Evolutionary conservation across 345 rosid species (phyloP).

Genomic region (Lenwebbia sp.): DNA sequence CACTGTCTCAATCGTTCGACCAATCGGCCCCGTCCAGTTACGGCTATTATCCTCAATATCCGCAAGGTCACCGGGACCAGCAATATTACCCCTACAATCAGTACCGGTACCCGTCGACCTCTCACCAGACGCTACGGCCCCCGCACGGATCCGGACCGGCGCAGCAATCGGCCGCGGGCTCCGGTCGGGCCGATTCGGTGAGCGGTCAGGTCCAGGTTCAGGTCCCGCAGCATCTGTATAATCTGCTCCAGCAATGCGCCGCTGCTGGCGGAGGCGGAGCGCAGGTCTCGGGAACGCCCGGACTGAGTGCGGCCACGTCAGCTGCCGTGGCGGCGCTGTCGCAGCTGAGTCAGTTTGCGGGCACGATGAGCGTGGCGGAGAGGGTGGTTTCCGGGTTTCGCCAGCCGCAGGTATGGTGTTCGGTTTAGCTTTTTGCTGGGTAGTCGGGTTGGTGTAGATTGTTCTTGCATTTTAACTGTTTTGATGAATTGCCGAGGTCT

Average conservation of each 20-base stretch:
- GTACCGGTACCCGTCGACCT: neutral
- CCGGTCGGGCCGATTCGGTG: neutral
- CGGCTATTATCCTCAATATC: neutral
- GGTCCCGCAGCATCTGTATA: neutral
- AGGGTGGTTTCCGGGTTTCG: slow-evolving; percentile 2
- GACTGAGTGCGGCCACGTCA: slow-evolving; percentile 8
- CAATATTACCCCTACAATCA: slow-evolving; percentile 1
- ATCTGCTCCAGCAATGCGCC: neutral
- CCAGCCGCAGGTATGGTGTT: slow-evolving; percentile 5
- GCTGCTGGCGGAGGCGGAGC: neutral
- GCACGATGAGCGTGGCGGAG: slow-evolving; percentile 14
- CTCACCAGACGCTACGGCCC: neutral
- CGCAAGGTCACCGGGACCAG: neutral
- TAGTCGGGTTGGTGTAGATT: neutral
- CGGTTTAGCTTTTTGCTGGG: neutral
- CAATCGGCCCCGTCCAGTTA: neutral
- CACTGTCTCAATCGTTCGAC: neutral
- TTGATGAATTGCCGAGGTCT: neutral
- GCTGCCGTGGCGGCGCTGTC: slow-evolving; percentile 20
- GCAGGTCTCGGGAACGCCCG: neutral
- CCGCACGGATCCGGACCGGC: neutral
- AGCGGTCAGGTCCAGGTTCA: neutral
- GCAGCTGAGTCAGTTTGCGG: slow-evolving; percentile 14
- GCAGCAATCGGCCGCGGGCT: neutral
- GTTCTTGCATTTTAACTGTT: neutral